phyloP scores from a whole-genome alignment of 805 yeast genomes.

The Candida qinlingensis region DNA sequence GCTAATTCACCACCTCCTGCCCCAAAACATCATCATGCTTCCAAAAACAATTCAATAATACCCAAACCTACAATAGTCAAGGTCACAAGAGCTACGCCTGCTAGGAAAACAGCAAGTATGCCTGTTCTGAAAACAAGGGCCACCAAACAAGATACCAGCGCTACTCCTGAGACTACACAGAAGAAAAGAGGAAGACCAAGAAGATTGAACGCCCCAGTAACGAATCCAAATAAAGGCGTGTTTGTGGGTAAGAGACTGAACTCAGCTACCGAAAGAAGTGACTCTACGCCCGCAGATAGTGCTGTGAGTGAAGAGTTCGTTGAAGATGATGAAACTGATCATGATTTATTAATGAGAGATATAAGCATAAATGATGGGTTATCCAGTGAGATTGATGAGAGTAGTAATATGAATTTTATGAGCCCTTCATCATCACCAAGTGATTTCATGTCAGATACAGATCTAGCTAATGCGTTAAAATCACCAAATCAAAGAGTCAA shows the following conservation, averaged over 20 bases:
- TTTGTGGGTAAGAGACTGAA: slow-evolving; percentile 17
- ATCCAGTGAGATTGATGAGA: slow-evolving; percentile 21
- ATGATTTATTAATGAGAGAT: background rate
- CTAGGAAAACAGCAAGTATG: slow-evolving; percentile 23
- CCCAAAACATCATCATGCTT: slow-evolving; percentile 63
- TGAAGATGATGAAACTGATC: slow-evolving; percentile 2
- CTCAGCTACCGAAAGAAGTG: background rate
- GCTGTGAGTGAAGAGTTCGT: slow-evolving; percentile 11
- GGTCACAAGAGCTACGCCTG: slow-evolving; percentile 11
- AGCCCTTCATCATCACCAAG: slow-evolving; percentile 39
- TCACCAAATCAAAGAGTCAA: slow-evolving; percentile 20
- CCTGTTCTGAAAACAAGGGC: slow-evolving; percentile 9
- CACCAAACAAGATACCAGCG: background rate
- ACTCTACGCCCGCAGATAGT: slow-evolving; percentile 7
- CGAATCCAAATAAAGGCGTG: slow-evolving; percentile 23
- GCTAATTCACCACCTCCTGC: slow-evolving; percentile 51
- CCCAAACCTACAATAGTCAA: slow-evolving; percentile 10
- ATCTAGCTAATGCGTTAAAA: slow-evolving; percentile 39
- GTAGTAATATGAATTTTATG: slow-evolving; percentile 5
- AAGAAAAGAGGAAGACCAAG: slow-evolving; percentile 26
- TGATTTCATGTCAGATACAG: slow-evolving; percentile 50
- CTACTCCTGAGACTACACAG: slow-evolving; percentile 1
- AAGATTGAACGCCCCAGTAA: slow-evolving; percentile 10
- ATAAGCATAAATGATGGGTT: slow-evolving; percentile 18
- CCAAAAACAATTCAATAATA: slow-evolving; percentile 26